Percentiles rank a stretch among this genome's conserved stretches.
These are phyloP conservation scores for Apiotrichum siamense DNA, from an alignment of 1,284 basidiomycete genomes.

Conservation along the genomic window DNA sequence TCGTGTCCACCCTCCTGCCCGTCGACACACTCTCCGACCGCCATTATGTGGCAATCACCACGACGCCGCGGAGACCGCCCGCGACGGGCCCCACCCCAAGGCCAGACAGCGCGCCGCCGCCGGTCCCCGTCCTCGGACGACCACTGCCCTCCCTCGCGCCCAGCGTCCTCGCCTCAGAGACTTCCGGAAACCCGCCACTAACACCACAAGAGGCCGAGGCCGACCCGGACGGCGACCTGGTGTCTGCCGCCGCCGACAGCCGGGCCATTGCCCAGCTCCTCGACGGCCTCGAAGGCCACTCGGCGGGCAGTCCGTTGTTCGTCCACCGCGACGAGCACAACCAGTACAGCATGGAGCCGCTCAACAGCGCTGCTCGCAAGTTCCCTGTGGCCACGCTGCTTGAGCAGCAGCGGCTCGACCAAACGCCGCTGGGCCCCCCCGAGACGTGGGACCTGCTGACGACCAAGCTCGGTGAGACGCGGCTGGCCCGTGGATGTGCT, in stretches of 20 bases:
- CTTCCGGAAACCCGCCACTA: too few relatives aligned
- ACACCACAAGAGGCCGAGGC: too few relatives aligned
- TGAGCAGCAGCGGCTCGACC: background rate
- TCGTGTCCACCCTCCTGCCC: background rate
- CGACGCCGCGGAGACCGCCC: background rate
- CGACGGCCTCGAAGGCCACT: too few relatives aligned
- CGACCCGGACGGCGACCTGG: background rate
- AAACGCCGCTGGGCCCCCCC: background rate
- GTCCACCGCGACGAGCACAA: background rate
- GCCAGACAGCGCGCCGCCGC: too few relatives aligned
- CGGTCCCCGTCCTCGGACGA: too few relatives aligned
- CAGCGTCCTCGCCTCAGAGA: too few relatives aligned
- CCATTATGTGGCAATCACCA: background rate
- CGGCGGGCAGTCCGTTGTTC: too few relatives aligned
- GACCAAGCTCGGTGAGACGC: background rate
- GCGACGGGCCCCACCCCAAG: too few relatives aligned
- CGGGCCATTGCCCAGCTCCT: background rate
- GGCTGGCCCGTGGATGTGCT: background rate
- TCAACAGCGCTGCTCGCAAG: background rate
- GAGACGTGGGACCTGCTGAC: background rate
- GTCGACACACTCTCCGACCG: too few relatives aligned
- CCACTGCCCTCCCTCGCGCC: too few relatives aligned
- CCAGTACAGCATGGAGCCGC: background rate
- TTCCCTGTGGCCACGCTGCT: background rate
- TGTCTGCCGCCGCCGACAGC: background rate